These are phyloP conservation scores for Ophiostoma sp. DNA, from an alignment of 2,329 filamentous ascomycete species.

Conservation along the genomic window DNA sequence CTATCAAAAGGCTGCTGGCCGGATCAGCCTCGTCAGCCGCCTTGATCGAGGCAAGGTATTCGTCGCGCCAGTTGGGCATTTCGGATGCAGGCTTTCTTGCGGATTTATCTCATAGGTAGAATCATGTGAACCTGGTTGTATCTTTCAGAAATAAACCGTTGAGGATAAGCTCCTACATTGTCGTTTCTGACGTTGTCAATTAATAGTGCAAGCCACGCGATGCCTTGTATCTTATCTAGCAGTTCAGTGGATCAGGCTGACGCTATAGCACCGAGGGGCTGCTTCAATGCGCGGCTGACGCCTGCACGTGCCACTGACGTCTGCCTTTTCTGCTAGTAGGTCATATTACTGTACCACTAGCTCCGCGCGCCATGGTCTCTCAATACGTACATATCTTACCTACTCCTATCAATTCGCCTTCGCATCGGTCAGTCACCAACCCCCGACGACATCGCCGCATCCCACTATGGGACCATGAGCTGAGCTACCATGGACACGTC, in stretches of 20 bases:
- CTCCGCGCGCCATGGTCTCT: constrained; percentile 3
- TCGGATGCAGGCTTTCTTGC: constrained; percentile 12
- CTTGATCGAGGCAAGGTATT: constrained; percentile 70
- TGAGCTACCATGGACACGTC: constrained; percentile 47
- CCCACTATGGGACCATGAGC: constrained; percentile 22
- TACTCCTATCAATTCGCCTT: background rate
- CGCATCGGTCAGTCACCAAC: background rate
- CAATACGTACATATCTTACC: background rate
- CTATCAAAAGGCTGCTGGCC: constrained; percentile 61
- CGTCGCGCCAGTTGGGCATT: constrained; percentile 69
- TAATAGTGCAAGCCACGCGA: too few species aligned
- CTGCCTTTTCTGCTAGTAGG: background rate
- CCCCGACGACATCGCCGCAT: constrained; percentile 12
- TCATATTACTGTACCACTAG: constrained; percentile 1
- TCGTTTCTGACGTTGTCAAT: too few species aligned
- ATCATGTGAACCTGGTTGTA: background rate
- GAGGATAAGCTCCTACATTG: background rate
- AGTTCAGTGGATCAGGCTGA: constrained; percentile 12
- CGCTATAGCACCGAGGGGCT: constrained; percentile 7
- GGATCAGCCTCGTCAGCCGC: constrained; percentile 63
- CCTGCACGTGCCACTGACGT: constrained; percentile 20
- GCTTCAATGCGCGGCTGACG: background rate
- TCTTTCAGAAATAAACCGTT: background rate
- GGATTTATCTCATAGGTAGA: too few species aligned
- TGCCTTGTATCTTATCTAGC: too few species aligned